A percentile compares a stretch with the other conserved stretches of the same genome.
These are phyloP conservation scores for Xanthoparmelia taractica DNA, from an alignment of 495 filamentous ascomycete genomes.

Conservation along the genomic window DNA sequence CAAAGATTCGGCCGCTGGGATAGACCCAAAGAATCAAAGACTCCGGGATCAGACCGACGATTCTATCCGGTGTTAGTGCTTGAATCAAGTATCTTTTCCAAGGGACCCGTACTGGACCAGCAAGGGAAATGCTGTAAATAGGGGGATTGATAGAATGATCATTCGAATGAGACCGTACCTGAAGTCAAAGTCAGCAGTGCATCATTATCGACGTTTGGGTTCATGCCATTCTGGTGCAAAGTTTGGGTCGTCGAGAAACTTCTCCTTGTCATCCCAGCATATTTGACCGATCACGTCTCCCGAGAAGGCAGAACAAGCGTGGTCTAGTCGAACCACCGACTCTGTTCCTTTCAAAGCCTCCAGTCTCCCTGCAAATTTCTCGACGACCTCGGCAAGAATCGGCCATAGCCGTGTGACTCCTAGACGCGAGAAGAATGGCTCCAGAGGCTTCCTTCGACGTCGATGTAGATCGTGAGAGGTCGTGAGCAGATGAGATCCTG, in stretches of 20 bases:
- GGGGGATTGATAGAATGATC: no score
- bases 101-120: no score
- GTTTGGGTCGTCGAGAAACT: slow-evolving; percentile 19
- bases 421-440: slow-evolving; percentile 16
- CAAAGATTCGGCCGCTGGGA: no score
- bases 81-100: no score
- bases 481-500: slow-evolving; percentile 12
- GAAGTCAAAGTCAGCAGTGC: background rate
- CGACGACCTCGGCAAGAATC: background rate
- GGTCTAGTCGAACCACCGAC: slow-evolving; percentile 26
- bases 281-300: slow-evolving; percentile 25
- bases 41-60: no score
- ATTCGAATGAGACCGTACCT: no score
- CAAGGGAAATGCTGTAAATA: no score
- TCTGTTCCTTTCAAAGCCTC: slow-evolving; percentile 15
- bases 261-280: slow-evolving; percentile 16
- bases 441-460: slow-evolving; percentile 8
- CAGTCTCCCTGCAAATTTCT: slow-evolving; percentile 1
- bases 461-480: slow-evolving; percentile 14
- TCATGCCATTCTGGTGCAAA: slow-evolving; percentile 23
- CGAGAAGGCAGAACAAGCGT: slow-evolving; percentile 28
- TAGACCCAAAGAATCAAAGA: no score
- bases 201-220: no score
- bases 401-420: slow-evolving; percentile 7
- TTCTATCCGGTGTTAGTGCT: no score